Evolutionary conservation across 345 rosid genomes (phyloP), one percentile per base, ranked within the genome.

Genomic region (Carallia brachiata): DNA sequence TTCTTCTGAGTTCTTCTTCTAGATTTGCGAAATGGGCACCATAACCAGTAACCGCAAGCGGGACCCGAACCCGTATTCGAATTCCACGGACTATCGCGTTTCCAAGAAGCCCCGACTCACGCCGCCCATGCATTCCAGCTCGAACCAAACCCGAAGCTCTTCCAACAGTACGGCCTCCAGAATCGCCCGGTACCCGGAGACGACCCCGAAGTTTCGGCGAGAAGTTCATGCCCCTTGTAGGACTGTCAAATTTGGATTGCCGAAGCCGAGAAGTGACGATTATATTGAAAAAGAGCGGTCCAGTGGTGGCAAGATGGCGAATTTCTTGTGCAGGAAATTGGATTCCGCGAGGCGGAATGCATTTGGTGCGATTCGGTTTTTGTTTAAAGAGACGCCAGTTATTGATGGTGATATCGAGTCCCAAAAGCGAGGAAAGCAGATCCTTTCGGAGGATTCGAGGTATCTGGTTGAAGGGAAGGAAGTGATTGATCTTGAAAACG

Each of bases 151-250:
- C 57, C 64, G 39, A 30, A 71, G 70, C 30, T 82, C 84, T 10
- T 78, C 83, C 6, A 89, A 80, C 36, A 74, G 74, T 48, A 77
- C 86, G 7, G 66, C 75, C 50, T 82, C 87, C 7, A 87, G 91
- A 73, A 79, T 90, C 62, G 83, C 89, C 17, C 83, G 86, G 70
- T 92, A 96, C 68, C 99, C 99, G 0, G 92, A 84, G 63, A 69
- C 83, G 3, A 84, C 78, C 61, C 30, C 78, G 23, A 87, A 81
- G 17, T 79, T 88, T 57, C 70, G 72, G 50, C 81, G 97, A 36
- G 83, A 87, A 61, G 84, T 89, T 39, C 98, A 89, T 70, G 99
- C 95, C 6, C 99, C 99, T 31, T 88, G 90, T 32, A 83, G 96
- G 77, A 39, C 28, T 4, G 75, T 53, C 48, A 89, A 88, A 71